Base-by-base conservation (phyloP, 768 basidiomycete species). In the Suillus clintonianus region DNA sequence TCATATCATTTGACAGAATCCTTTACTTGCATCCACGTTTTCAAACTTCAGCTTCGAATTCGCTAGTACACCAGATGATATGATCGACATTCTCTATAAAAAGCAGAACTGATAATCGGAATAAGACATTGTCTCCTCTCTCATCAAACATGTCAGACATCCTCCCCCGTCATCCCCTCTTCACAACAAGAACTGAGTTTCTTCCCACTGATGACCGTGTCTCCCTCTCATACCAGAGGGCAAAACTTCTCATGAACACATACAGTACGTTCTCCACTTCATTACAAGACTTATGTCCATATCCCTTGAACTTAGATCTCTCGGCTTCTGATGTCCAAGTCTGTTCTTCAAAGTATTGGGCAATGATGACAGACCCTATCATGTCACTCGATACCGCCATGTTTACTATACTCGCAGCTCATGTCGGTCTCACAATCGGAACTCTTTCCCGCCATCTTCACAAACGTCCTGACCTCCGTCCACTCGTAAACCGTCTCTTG, bases 391-490 rank as follows among this genome's bases (percentile, higher is more conserved):
- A 86, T 65, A 79, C 80, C 45, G 83, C 85, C 47, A 80, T 83
- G 79, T 82, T 81, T 68, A 85, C 82, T 13, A 81, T 87, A 43
- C 63, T 87, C 59, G 79, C 84, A 3, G 80, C 79, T 11, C 86
- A 87, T 59, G 77, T 83, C 60, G 84, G 83, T 30, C 72, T 87
- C 39, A 72, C 81, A 3, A 80, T 85, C n/a, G 85, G 86, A 17
- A 85, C 85, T 0, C 77, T 86, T 30, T 80, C 84, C 30, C 79
- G 81, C 22, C 82, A 85, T 73, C 71, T 85, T 39, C 75, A 75
- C 57, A 75, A 67, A 42, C 80, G 85, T 11, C 84, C 83, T 5
- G 85, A 86, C 66, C 73, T 87, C 27, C 76, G 74, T 50, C 80
- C 81, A 6, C 74, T 86, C 5, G 78, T 87, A 8, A 75, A 85